Base-by-base conservation (phyloP, 345 rosid species). In the Populus nigra region DNA sequence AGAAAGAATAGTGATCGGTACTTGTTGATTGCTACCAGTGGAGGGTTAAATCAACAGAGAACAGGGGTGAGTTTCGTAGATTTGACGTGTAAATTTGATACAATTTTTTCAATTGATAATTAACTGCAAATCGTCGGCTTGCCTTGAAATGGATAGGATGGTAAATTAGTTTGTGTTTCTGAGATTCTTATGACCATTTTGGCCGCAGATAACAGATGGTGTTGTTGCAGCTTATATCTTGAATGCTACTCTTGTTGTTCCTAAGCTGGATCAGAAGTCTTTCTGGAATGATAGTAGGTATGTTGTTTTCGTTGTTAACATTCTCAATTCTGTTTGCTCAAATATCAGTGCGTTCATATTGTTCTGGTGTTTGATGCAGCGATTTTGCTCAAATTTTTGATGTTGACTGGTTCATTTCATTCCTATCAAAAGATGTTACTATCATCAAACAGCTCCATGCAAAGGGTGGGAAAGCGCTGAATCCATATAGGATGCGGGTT, bases 271-370 rank as follows among this genome's bases (percentile, higher is more conserved):
- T 85, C 91, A 90, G 78, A 84, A 91, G 10, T 96, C 99, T 2
- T 96, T 89, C 81, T 96, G 98, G 99, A 91, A 90, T 83, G 99
- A 96, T 85, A 43, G 77, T 69, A 95, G 98, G 99, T 95, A 43
- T 45, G 80, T 39, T 67, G 35, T 68, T 47, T 33, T 38, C 76
- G 71, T 61, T 57, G 61, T 62, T 49, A 72, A 16, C 29, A 29
- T 78, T 72, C 39, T 69, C n/a, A 36, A 66, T 31, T 75, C 27
- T 75, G 69, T 3, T 74, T 77, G 31, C 55, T 68, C 27, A 65
- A 73, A 47, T 75, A 59, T 53, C 47, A 23, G 23, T 57, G 22
- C 10, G 73, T 73, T 79, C 59, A 72, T 82, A 45, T 41, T 74
- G 33, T 18, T 77, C 31, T 77, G 81, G 69, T 77, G 25, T 76